Evolutionary conservation across 768 basidiomycete species (phyloP).

Genomic region (Pleurotus pulmonarius): DNA sequence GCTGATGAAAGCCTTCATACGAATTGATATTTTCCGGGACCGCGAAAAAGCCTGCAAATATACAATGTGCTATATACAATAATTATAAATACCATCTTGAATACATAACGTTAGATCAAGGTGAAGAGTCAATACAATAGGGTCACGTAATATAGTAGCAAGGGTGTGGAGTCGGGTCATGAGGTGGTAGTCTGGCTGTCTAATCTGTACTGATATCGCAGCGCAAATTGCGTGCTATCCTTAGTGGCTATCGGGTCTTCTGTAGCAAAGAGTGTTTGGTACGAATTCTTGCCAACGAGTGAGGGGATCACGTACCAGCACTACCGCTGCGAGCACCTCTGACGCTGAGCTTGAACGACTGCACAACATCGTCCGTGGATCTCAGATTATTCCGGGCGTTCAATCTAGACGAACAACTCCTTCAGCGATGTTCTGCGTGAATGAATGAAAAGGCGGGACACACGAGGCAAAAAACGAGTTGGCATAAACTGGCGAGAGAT

Average conservation of each 20-base stretch:
- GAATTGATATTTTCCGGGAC: no score
- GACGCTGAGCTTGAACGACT: not conserved
- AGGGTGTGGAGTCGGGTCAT: not conserved
- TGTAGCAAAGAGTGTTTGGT: not conserved
- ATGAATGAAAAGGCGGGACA: not conserved
- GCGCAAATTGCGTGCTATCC: not conserved
- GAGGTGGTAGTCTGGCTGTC: not conserved
- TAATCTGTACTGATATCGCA: not conserved
- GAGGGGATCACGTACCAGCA: no score
- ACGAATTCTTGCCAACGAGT: no score
- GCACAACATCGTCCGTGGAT: not conserved
- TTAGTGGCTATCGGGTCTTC: not conserved
- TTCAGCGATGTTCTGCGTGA: not conserved
- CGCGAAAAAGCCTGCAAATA: no score
- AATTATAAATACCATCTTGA: no score
- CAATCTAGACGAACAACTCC: not conserved
- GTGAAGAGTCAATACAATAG: no score
- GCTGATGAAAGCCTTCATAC: no score
- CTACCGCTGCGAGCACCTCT: not conserved
- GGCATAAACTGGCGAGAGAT: not conserved
- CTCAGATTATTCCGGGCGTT: slow-evolving; percentile 1
- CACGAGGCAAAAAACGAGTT: slow-evolving; percentile 2
- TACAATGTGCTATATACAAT: no score
- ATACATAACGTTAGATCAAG: no score
- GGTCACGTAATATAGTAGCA: no score